Conservation (phyloP, 495 filamentous ascomycete genomes). For the Tetracladium setigerum region DNA sequence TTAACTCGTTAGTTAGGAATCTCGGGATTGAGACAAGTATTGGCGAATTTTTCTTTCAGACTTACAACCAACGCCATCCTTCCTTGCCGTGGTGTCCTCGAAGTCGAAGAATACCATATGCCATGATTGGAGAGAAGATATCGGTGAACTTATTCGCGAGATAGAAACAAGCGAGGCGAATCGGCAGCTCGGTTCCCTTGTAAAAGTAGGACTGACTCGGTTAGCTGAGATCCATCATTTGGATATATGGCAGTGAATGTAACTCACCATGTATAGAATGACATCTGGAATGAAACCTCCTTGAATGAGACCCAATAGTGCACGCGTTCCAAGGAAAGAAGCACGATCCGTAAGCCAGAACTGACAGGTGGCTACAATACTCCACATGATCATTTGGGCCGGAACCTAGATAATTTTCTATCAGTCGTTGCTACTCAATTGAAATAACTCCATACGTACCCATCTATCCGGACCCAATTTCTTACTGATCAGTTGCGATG, state of each 20-base stretch:
- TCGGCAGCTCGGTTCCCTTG: conserved; percentile 57
- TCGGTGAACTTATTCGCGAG: conserved; percentile 53
- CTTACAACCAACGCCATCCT: neutral
- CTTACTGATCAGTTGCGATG: conserved; percentile 65
- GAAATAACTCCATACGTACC: conserved; percentile 78
- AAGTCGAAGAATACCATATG: conserved; percentile 63
- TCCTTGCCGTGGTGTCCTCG: conserved; percentile 36
- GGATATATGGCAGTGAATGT: conserved; percentile 16
- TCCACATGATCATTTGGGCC: conserved; percentile 71
- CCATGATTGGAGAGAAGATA: conserved; percentile 60
- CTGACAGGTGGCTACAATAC: conserved; percentile 60
- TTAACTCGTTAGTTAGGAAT: no score
- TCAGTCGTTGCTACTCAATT: no score
- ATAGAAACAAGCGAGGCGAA: conserved; percentile 63
- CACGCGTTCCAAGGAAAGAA: conserved; percentile 55
- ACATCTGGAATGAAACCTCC: conserved; percentile 59
- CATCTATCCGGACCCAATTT: conserved; percentile 71
- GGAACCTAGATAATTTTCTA: no score
- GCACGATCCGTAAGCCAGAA: conserved; percentile 50
- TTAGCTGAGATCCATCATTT: conserved; percentile 39
- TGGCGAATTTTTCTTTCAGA: conserved; percentile 15
- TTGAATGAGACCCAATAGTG: conserved; percentile 62
- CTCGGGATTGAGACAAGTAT: neutral
- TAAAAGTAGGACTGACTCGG: conserved; percentile 60
- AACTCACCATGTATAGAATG: conserved; percentile 33